A percentile compares a stretch with the other conserved stretches of the same genome.
Conservation (phyloP, 352 stramenopile genomes). For the Phytophthora boehmeriae region DNA sequence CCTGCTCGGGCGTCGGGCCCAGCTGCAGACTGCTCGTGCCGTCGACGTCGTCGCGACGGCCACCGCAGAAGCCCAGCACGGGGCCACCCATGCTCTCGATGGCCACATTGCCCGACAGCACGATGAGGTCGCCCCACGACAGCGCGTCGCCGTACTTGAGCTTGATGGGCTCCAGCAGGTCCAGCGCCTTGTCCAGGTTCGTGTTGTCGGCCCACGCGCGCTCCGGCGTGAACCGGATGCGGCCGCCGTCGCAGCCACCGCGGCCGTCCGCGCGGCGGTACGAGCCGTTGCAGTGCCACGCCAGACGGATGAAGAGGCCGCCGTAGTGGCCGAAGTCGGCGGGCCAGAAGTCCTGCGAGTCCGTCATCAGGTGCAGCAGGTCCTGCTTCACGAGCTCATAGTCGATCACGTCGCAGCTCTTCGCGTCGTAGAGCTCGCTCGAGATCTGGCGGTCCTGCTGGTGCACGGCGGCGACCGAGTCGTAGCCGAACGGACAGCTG, state of each 20-base stretch:
- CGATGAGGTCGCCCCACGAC: conserved; percentile 94
- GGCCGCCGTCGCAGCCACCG: conserved; percentile 38
- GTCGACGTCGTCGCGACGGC: conserved; percentile 80
- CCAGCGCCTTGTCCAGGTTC: conserved; percentile 67
- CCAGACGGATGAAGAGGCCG: conserved; percentile 84
- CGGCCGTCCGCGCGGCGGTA: conserved; percentile 39
- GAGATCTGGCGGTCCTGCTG: conserved; percentile 39
- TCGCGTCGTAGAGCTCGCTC: conserved; percentile 32
- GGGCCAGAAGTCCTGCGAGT: conserved; percentile 83
- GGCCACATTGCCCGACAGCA: conserved; percentile 87
- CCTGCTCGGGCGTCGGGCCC: conserved; percentile 42
- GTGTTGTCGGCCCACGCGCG: conserved; percentile 52
- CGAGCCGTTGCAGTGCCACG: conserved; percentile 70
- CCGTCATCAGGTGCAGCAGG: conserved; percentile 68
- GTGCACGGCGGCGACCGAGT: conserved; percentile 29
- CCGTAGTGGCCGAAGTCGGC: conserved; percentile 90
- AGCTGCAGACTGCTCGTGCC: conserved; percentile 64
- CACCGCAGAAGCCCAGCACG: conserved; percentile 87
- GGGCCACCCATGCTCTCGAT: conserved; percentile 94
- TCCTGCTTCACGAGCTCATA: conserved; percentile 70
- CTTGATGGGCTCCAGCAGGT: conserved; percentile 65
- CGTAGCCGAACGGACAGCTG: conserved; percentile 47
- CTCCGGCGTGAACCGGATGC: conserved; percentile 57
- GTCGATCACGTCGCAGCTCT: conserved; percentile 43
- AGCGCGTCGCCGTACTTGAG: conserved; percentile 66